Base-by-base conservation (phyloP, 2,329 filamentous ascomycete genomes). In the Metarhizium rileyi region DNA sequence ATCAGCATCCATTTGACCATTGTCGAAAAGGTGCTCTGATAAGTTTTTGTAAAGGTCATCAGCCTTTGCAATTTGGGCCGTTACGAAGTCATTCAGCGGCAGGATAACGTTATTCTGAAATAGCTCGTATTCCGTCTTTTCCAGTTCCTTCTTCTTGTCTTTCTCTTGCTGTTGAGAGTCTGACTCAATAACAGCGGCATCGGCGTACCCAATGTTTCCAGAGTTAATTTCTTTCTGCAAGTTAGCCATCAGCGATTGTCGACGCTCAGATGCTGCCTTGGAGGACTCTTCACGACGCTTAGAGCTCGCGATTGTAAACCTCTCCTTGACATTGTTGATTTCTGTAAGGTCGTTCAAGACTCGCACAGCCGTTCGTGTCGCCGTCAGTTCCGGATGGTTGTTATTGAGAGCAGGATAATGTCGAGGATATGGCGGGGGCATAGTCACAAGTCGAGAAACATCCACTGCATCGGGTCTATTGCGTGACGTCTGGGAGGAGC, bases 341-440 rank as follows among this genome's bases (percentile, higher is more conserved):
- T 93, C 87, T 16, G 77, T 74, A 46, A 95, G 70, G 57, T 93
- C 83, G 47, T 83, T 86, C 38, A 95, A 70, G 1, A 77, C 75
- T 14, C 90, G 81, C 20, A 96, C 86, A 0, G 82, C 77, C 3
- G 76, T 81, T 46, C 93, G 83, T 44, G 87, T 90, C 1, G 81
- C 76, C 0, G 84, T 78, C n/a, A 98, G 76, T 55, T 94, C 86
- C 0, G 93, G 93, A 61, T 98, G 93, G 57, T 81, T 94, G 61
- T 97, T 98, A 65, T 95, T 96, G 16, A 97, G 87, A 0, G 93
- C 93, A 8, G 93, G 93, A 59, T 97, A 86, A 61, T 97, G 91
- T 7, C 91, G 84, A 1, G 93, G 93, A 64, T 95, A 97, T 2
- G 93, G 87, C 1, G 93, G 93, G 8, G 93, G 93, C 27, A 98